These are phyloP conservation scores for Fusarium sp. DNA, from an alignment of 2,329 filamentous ascomycete genomes.

Conservation along the genomic window DNA sequence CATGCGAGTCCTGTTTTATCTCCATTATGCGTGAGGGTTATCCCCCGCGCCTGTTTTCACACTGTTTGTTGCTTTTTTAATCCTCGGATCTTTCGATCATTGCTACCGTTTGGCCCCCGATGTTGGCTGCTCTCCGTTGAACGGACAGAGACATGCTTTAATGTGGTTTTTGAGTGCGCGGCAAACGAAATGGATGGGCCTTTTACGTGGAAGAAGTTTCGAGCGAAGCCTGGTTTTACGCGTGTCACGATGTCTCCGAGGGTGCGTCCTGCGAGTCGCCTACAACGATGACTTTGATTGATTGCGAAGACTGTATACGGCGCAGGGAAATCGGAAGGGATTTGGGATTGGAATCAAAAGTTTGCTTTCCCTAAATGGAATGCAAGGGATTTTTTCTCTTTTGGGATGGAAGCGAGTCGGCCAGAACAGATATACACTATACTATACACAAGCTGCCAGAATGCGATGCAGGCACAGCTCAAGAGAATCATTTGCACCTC, in stretches of 20 bases:
- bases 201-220: conserved; percentile 20
- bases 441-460: conserved; percentile 51
- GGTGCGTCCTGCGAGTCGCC: conserved; percentile 19
- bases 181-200: conserved; percentile 25
- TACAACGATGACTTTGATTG: conserved; percentile 39
- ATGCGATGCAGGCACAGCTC: conserved; percentile 48
- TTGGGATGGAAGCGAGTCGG: conserved; percentile 26
- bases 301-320: conserved; percentile 46
- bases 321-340: conserved; percentile 26
- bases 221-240: conserved; percentile 40
- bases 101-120: conserved; percentile 16
- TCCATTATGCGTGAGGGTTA: conserved; percentile 24
- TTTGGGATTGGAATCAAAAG: conserved; percentile 43
- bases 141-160: conserved; percentile 44
- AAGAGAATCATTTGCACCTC: conserved; percentile 43
- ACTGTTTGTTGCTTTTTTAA: conserved; percentile 38
- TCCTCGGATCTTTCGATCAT: conserved; percentile 40
- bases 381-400: conserved; percentile 35
- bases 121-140: conserved; percentile 47
- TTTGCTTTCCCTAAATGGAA: conserved; percentile 39
- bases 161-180: conserved; percentile 30
- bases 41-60: conserved; percentile 26
- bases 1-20: conserved; percentile 22
- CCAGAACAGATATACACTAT: conserved; percentile 47
- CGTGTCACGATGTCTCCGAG: conserved; percentile 41